Conservation (phyloP, 1,284 basidiomycete genomes). For the Pyrrhoderma noxium region DNA sequence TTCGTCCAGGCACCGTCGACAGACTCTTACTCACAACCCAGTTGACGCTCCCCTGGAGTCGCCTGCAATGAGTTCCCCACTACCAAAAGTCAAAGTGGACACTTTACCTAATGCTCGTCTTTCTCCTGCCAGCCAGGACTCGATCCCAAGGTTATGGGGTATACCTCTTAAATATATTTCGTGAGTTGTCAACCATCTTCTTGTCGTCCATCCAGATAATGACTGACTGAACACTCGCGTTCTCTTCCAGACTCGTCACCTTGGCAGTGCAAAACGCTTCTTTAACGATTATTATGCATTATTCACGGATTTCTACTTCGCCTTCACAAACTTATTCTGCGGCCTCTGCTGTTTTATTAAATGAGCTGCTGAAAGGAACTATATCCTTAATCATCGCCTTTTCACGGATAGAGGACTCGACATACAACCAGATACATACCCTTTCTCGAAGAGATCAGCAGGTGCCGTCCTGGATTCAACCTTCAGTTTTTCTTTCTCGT, state of each 20-base stretch:
- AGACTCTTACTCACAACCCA: constrained; percentile 11
- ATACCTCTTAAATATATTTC: constrained; percentile 58
- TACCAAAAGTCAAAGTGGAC: constrained; percentile 14
- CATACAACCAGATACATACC: constrained; percentile 14
- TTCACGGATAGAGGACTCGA: constrained; percentile 37
- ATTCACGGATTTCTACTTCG: constrained; percentile 82
- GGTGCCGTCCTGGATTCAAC: constrained; percentile 9
- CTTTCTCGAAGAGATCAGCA: constrained; percentile 7
- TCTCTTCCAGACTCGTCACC: constrained; percentile 65
- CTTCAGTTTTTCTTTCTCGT: constrained; percentile 40
- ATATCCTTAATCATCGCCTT: constrained; percentile 81
- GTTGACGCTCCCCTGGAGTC: not conserved
- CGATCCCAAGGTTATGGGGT: constrained; percentile 35
- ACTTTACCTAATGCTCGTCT: constrained; percentile 8
- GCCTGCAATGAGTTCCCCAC: not conserved
- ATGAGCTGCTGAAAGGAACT: constrained; percentile 87
- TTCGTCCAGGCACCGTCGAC: constrained; percentile 16
- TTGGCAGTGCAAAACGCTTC: constrained; percentile 94
- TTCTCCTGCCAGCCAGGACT: constrained; percentile 13
- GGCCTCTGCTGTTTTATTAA: constrained; percentile 87
- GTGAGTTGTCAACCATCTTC: constrained; percentile 32
- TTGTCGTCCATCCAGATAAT: too few relatives aligned
- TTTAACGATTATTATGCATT: constrained; percentile 95
- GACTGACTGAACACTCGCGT: not conserved
- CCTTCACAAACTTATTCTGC: constrained; percentile 79